Base-by-base conservation (phyloP, 192 early-diverging fungal genomes). In the Geranomyces variabilis region DNA sequence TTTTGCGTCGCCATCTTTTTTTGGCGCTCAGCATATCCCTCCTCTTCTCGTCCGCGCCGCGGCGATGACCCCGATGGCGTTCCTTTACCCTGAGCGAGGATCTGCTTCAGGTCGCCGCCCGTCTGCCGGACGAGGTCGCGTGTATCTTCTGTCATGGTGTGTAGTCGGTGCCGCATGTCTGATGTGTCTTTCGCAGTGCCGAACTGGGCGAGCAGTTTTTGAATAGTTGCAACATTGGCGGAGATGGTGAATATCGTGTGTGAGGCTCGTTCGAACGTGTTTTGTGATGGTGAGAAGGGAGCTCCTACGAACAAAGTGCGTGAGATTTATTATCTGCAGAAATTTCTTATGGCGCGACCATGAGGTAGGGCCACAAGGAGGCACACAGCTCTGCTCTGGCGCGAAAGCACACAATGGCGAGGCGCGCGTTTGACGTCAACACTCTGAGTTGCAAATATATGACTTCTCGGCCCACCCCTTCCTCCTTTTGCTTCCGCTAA, bases 1-100 rank as follows among this genome's bases (percentile, higher is more conserved):
- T 98, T 98, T 74, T 96, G 91, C 63, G 97, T 91, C 70, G 93
- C 91, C 49, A 95, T 83, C 78, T 93, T 92, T 46, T 89, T 87
- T 70, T 93, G 90, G 43, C 89, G 80, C 81, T 90, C 68, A 6
- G 17, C 31, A 33, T 30, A 60, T 5, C 28, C 58, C 6, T 53
- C 51, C 19, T 53, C 51, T 15, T 15, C n/a, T 7, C n/a, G n/a
- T 24, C 51, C 51, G 24, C 51, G n/a, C 24, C 51, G 51, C 24
- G n/a, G 7, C 15, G 64, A 12, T 30, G 43, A 26, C 7, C 8
- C 9, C 13, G 22, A 30, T 46, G 41, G 1, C 45, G 43, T 21
- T 13, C 45, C 13, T 46, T 21, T 26, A 15, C 28, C 45, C 33
- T 47, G 21, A 7, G 64, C 33, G 49, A 91, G 76, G 34, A 98